Percentiles rank a stretch among this genome's conserved stretches.
Evolutionary conservation across 2,329 filamentous ascomycete genomes (phyloP).

Genomic region (Truncatella angustata): DNA sequence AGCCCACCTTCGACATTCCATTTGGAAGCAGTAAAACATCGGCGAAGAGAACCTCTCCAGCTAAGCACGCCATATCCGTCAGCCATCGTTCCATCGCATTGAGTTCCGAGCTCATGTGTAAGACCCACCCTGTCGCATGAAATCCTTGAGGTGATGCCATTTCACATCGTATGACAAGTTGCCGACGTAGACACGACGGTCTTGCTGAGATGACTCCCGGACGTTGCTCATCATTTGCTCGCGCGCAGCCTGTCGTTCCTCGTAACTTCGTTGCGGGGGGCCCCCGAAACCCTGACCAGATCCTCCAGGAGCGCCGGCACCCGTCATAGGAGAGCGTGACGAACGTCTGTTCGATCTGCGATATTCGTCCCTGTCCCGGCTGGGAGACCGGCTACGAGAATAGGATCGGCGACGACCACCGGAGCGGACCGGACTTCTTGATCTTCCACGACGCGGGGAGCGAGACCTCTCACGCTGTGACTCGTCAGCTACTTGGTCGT

Average conservation of each 20-base stretch:
- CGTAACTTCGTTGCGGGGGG: conserved; percentile 68
- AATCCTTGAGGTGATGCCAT: conserved; percentile 99
- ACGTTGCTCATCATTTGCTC: conserved; percentile 96
- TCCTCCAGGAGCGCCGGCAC: conserved; percentile 69
- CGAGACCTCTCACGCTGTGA: conserved; percentile 79
- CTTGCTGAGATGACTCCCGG: conserved; percentile 93
- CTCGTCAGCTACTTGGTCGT: conserved; percentile 28
- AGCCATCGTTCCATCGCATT: conserved; percentile 31
- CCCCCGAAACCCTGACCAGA: conserved; percentile 64
- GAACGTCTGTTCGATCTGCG: conserved; percentile 71
- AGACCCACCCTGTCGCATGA: conserved; percentile 95
- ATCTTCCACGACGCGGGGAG: conserved; percentile 75
- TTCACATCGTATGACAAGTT: conserved; percentile 99
- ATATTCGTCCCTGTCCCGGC: conserved; percentile 74
- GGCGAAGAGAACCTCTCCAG: conserved; percentile 98
- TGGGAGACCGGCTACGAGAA: conserved; percentile 76
- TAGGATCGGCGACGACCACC: conserved; percentile 74
- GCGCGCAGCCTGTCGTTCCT: conserved; percentile 79
- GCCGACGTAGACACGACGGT: conserved; percentile 98
- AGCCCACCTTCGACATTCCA: conserved; percentile 99
- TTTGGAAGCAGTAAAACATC: conserved; percentile 99
- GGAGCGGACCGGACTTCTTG: conserved; percentile 74
- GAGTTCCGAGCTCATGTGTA: conserved; percentile 17
- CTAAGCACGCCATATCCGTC: conserved; percentile 51
- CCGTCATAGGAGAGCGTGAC: conserved; percentile 81